phyloP scores from a whole-genome alignment of 2,329 filamentous ascomycete genomes.

The Neofusicoccum umdonicola region DNA sequence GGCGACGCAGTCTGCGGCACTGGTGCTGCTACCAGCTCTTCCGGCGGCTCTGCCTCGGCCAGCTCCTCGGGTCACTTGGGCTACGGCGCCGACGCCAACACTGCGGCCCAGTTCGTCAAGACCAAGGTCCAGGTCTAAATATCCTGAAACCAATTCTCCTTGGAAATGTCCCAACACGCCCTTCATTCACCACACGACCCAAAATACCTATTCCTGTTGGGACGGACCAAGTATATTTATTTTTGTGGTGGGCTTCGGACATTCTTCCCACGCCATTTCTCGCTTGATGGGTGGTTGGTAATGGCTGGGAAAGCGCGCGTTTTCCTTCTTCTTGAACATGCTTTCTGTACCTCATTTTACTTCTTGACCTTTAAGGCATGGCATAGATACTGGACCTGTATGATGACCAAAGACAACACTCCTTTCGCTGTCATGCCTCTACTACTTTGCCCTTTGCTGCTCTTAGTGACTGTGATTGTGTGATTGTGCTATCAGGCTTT shows the following conservation, averaged over 20 bases:
- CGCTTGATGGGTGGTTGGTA: background rate
- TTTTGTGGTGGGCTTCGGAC: background rate
- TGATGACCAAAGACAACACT: background rate
- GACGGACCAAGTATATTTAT: background rate
- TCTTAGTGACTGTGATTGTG: background rate
- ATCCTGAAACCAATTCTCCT: background rate
- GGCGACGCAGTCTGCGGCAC: slow-evolving; percentile 29
- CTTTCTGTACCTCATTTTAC: background rate
- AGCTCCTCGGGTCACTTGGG: slow-evolving; percentile 29
- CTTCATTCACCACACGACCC: background rate
- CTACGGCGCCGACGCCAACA: slow-evolving; percentile 29
- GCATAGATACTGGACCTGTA: background rate
- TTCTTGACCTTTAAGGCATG: background rate
- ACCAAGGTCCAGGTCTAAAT: background rate
- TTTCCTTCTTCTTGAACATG: background rate
- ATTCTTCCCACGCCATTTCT: background rate
- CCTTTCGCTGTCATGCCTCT: background rate
- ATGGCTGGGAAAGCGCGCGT: background rate
- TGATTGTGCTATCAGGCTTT: background rate
- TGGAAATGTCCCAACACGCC: background rate
- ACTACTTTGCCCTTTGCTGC: background rate
- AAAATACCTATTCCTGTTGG: background rate
- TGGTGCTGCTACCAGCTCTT: slow-evolving; percentile 24
- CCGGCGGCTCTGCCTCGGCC: background rate
- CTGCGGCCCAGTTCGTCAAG: slow-evolving; percentile 28